These are phyloP conservation scores for Ampelocalamus luodianensis DNA, from an alignment of 176 grass and related monocot genomes.

Conservation along the genomic window DNA sequence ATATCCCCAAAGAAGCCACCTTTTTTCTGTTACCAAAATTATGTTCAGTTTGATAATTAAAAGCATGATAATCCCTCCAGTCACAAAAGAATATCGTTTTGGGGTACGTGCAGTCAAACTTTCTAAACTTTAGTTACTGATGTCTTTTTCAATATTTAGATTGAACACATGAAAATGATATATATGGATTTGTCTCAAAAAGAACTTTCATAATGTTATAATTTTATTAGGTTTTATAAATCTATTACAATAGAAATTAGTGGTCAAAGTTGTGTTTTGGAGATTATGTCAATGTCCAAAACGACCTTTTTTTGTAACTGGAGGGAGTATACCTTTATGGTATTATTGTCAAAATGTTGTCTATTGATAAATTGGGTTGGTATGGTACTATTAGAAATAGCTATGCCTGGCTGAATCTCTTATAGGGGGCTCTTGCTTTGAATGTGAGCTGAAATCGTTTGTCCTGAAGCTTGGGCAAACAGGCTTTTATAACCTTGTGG, in stretches of 20 bases:
- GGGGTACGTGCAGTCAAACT: too few relatives aligned
- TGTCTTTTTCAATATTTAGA: too few relatives aligned
- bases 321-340: neutral
- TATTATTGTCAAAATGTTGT: slow-evolving; percentile 18
- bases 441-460: slow-evolving; percentile 21
- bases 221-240: too few relatives aligned
- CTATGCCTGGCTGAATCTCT: slow-evolving; percentile 17
- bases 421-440: slow-evolving; percentile 2
- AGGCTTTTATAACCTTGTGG: neutral
- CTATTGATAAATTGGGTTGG: neutral
- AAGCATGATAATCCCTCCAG: neutral
- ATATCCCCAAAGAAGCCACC: neutral
- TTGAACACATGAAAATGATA: too few relatives aligned
- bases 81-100: too few relatives aligned
- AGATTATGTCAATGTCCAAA: too few relatives aligned
- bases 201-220: too few relatives aligned
- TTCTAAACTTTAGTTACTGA: too few relatives aligned
- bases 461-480: slow-evolving; percentile 7
- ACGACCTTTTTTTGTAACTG: too few relatives aligned
- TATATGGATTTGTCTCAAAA: too few relatives aligned
- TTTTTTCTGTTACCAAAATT: slow-evolving; percentile 11
- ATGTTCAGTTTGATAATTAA: slow-evolving; percentile 24
- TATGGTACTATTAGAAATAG: slow-evolving; percentile 21
- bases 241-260: too few relatives aligned
- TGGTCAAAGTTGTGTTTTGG: too few relatives aligned